Evolutionary conservation across 1,139 yeast genomes (phyloP).

Genomic region (Scheffersomyces lignicola): DNA sequence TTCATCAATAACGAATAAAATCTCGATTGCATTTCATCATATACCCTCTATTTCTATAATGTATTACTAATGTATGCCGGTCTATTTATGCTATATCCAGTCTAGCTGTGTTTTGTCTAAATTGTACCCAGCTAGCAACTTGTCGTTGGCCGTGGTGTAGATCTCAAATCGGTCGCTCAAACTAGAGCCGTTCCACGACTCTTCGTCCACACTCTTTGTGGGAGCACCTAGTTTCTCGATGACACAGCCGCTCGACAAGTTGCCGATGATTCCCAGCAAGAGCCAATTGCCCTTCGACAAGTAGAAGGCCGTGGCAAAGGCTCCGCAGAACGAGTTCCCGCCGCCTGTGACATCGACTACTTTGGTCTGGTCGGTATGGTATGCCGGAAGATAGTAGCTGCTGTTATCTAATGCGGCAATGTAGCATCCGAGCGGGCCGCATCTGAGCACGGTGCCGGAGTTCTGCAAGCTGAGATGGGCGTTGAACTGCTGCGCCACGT

Average conservation of each 20-base stretch:
- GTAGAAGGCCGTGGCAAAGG: constrained; percentile 61
- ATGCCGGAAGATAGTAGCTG: constrained; percentile 63
- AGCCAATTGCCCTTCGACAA: constrained; percentile 50
- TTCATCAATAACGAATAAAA: constrained; percentile 2
- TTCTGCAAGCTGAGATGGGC: constrained; percentile 34
- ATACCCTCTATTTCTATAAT: constrained; percentile 1
- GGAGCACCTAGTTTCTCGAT: constrained; percentile 83
- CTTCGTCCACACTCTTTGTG: constrained; percentile 16
- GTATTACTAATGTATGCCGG: background rate
- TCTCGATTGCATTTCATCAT: background rate
- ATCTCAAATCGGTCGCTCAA: constrained; percentile 27
- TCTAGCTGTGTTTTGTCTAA: constrained; percentile 3
- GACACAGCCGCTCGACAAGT: constrained; percentile 74
- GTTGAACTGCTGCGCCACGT: constrained; percentile 43
- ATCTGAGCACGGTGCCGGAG: constrained; percentile 60
- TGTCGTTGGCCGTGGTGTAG: constrained; percentile 20
- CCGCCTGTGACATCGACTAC: constrained; percentile 94
- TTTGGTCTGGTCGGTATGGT: constrained; percentile 50
- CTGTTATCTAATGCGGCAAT: constrained; percentile 15
- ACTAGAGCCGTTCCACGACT: constrained; percentile 56
- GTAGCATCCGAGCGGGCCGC: constrained; percentile 70
- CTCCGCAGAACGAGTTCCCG: constrained; percentile 89
- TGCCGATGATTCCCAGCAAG: constrained; percentile 66
- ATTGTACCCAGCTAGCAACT: constrained; percentile 1
- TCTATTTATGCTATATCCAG: constrained; percentile 5